phyloP scores from a whole-genome alignment of 495 filamentous ascomycete genomes.

The Peziza echinospora region DNA sequence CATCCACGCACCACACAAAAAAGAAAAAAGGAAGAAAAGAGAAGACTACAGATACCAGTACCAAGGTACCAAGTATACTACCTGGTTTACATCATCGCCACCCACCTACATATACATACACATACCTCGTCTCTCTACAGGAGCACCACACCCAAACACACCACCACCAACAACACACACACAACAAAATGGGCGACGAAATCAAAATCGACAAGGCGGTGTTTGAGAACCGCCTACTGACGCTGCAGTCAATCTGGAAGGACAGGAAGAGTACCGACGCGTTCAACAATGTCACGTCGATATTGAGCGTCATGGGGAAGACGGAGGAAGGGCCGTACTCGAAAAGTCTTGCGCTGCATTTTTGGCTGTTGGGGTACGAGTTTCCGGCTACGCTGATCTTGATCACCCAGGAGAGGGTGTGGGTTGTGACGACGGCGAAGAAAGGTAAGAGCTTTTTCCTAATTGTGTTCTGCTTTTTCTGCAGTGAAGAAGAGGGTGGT shows the following conservation, averaged over 20 bases:
- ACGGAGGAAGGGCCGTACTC: slow-evolving; percentile 65
- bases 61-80: no score
- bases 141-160: no score
- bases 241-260: slow-evolving; percentile 81
- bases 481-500: neutral
- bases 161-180: no score
- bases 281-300: slow-evolving; percentile 65
- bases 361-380: slow-evolving; percentile 97
- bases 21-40: no score
- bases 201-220: slow-evolving; percentile 77
- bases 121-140: no score
- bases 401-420: slow-evolving; percentile 66
- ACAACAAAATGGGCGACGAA: slow-evolving; percentile 25
- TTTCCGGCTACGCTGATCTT: slow-evolving; percentile 90
- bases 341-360: slow-evolving; percentile 92
- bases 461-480: neutral
- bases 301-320: slow-evolving; percentile 82
- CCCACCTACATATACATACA: no score
- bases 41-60: no score
- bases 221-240: slow-evolving; percentile 80
- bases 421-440: slow-evolving; percentile 85
- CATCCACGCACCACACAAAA: no score
- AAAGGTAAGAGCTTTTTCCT: no score
- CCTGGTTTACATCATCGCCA: no score
- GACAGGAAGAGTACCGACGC: slow-evolving; percentile 67